Evolutionary conservation across 805 yeast genomes (phyloP), one percentile per base, ranked within the genome.

Genomic region (Yarrowia sp.): DNA sequence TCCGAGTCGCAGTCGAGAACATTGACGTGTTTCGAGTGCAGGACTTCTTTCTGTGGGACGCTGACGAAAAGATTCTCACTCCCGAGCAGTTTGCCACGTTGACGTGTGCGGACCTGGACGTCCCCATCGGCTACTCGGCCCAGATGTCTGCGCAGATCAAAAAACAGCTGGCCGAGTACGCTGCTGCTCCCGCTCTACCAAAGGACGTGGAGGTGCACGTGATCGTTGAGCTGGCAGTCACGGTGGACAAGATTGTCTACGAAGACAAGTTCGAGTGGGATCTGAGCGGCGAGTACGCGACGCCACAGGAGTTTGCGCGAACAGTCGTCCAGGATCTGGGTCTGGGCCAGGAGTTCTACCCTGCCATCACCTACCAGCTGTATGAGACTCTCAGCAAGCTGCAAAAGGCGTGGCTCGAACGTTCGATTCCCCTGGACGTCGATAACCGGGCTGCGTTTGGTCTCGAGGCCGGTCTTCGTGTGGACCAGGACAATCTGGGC

Each of bases 181-280:
- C 85, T 36, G 86, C 90, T 0, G 79, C 85, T 13, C 83, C 90
- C 39, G 86, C 87, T 66, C 81, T 92, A 34, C 94, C 96, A 17
- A 80, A 78, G 44, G 91, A 87, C 68, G 82, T 83, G 52, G 87
- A 85, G 66, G 79, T 88, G 36, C 95, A 90, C 73, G 96, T 90
- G 1, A 84, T 95, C 3, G 84, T 95, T 42, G 90, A 92, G 71
- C 78, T 95, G 44, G 87, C 94, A 15, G 90, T 95, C 60, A 91
- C 89, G 74, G 79, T 95, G 70, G 92, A 92, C 71, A 90, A 90
- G 75, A 88, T 87, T 72, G 83, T 93, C 49, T 92, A 87, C 73
- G 97, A 92, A 72, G 99, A 95, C 77, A 89, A 90, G 76, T 89
- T 95, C 71, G 98, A 95, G 78, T 94, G 98, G 98, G 96, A 95